Evolutionary conservation across 2,329 filamentous ascomycete species (phyloP).

Genomic region (Phialemonium atrogriseum): DNA sequence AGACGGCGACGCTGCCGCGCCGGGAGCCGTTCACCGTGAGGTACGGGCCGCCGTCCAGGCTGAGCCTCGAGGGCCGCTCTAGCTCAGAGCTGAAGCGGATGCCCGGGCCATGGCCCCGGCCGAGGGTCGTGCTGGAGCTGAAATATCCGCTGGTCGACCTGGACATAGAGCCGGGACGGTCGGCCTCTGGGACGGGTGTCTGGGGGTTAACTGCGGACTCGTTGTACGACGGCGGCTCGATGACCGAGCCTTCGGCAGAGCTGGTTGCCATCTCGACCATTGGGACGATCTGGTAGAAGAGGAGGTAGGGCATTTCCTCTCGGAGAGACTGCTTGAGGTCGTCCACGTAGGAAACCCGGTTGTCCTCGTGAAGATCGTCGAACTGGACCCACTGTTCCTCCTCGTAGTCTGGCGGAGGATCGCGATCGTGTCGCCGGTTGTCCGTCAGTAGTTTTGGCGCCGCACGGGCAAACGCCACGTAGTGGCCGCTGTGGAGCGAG

Average conservation of each 20-base stretch:
- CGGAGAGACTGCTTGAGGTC: conserved; percentile 68
- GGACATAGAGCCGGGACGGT: conserved; percentile 17
- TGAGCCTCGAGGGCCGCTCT: conserved; percentile 39
- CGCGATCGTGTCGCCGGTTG: conserved; percentile 45
- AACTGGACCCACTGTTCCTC: conserved; percentile 83
- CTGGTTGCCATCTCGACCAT: conserved; percentile 59
- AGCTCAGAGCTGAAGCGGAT: conserved; percentile 48
- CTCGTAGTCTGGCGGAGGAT: conserved; percentile 57
- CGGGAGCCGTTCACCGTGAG: conserved; percentile 28
- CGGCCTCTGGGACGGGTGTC: conserved; percentile 20
- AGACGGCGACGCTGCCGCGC: conserved; percentile 42
- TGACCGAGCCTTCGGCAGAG: conserved; percentile 37
- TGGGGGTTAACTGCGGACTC: conserved; percentile 35
- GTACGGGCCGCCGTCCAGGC: conserved; percentile 33
- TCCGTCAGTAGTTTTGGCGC: conserved; percentile 54
- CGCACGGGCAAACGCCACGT: conserved; percentile 76
- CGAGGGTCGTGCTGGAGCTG: conserved; percentile 27
- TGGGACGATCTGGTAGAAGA: conserved; percentile 92
- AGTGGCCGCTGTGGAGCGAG: conserved; percentile 83
- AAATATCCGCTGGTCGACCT: conserved; percentile 36
- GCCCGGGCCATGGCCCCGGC: conserved; percentile 30
- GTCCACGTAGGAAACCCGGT: conserved; percentile 67
- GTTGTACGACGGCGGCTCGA: conserved; percentile 51
- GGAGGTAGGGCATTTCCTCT: conserved; percentile 84
- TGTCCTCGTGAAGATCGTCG: conserved; percentile 66